Percentiles rank a stretch among this genome's conserved stretches.
phyloP scores from a whole-genome alignment of 2,329 filamentous ascomycete genomes.

The Ophiosphaerella narmari region DNA sequence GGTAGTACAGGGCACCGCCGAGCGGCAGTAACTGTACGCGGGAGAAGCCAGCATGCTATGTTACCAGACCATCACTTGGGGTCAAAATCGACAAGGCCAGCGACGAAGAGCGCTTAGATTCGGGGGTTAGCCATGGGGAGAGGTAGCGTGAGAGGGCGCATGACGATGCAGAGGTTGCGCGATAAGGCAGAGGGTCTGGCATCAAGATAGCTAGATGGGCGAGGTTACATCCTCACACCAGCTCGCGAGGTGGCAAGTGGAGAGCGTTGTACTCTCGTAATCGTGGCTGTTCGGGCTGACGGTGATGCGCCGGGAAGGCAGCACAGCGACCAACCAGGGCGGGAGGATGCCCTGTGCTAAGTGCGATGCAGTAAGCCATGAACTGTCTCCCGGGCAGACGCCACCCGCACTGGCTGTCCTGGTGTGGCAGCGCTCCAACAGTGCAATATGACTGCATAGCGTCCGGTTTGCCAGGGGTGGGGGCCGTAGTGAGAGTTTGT shows the following conservation, averaged over 20 bases:
- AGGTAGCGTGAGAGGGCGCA: constrained; percentile 1
- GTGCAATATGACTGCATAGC: too few relatives aligned
- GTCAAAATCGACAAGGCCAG: constrained; percentile 4
- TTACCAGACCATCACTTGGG: constrained; percentile 32
- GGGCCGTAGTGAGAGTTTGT: not conserved
- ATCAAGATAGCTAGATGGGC: constrained; percentile 4
- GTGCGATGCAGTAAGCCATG: constrained; percentile 5
- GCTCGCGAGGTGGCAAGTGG: constrained; percentile 11
- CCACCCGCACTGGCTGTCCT: constrained; percentile 4
- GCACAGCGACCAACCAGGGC: constrained; percentile 14
- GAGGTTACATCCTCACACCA: constrained; percentile 30
- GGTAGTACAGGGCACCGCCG: constrained; percentile 14
- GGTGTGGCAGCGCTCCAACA: too few relatives aligned
- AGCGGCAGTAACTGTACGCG: too few relatives aligned
- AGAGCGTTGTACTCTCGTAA: constrained; percentile 28
- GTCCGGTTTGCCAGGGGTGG: not conserved
- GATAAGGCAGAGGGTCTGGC: constrained; percentile 16
- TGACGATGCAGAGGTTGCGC: not conserved
- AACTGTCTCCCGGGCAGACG: constrained; percentile 8
- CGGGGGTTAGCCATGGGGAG: constrained; percentile 7
- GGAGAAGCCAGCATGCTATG: constrained; percentile 17
- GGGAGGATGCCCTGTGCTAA: too few relatives aligned
- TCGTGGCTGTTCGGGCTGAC: constrained; percentile 20
- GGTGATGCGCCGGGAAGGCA: constrained; percentile 9
- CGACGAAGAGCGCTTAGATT: constrained; percentile 5